Evolutionary conservation across 306 rosid genomes (phyloP), one percentile per base, ranked within the genome.

Genomic region (Vigna radiata): DNA sequence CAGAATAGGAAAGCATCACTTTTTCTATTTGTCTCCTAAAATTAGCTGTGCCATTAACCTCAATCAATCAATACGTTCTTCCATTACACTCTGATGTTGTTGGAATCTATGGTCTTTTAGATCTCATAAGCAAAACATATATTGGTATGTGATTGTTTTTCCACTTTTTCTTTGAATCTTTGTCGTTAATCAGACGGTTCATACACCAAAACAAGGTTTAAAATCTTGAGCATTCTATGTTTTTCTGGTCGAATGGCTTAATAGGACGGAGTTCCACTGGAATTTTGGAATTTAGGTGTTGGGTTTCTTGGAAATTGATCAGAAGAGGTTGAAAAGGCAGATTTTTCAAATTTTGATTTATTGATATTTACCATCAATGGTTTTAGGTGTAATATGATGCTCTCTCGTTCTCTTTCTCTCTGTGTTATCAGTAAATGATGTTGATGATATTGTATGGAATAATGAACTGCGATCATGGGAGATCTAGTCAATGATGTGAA

Each of bases 121-220:
- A 73, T 78, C 72, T 44, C 72, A 68, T 44, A 33, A 61, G 25
- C 55, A 79, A 39, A 54, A 9, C 49, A 33, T 47, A 73, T 85
- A 50, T 43, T 81, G 27, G 27, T 81, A 39, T 72, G 74, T 65
- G 43, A 13, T 60, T 73, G 27, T 29, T 43, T 18, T 50, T 53
- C 25, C 18, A 7, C 7, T 19, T 36, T 13, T n/a, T 15, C 31
- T 29, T 9, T 25, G 27, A 25, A 25, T 25, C 43, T 39, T 10
- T 62, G 16, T 19, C 12, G 0, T 69, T 48, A 29, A 41, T 68
- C 37, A 37, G 9, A 25, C 19, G 49, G 3, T 52, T 64, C 39
- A 13, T 25, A 27, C 41, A 0, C 43, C 16, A 60, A 6, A 60
- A 60, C 11, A 60, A 27, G 41, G 17, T 39, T 71, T 77, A 72